Percentiles rank a stretch among this genome's conserved stretches.
Conservation (phyloP, 805 yeast species). For the Trichomonascus vanleenenianus region DNA sequence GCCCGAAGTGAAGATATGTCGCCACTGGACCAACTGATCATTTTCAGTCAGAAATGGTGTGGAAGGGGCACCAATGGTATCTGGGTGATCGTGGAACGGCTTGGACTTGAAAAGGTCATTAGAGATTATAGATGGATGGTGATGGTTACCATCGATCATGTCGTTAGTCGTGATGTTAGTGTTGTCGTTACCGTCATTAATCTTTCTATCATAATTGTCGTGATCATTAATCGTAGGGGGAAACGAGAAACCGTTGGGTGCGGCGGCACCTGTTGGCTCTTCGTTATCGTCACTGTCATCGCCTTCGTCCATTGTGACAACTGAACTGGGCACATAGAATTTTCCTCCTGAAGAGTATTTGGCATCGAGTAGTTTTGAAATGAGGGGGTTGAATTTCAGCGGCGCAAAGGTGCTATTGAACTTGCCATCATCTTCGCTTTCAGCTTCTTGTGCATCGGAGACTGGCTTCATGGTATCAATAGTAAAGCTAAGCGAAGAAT, state of each 20-base stretch:
- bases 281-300: constrained; percentile 14
- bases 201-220: neutral
- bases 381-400: constrained; percentile 69
- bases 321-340: constrained; percentile 48
- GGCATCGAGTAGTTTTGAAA: constrained; percentile 67
- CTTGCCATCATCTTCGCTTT: constrained; percentile 8
- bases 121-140: too few relatives aligned
- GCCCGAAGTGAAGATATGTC: neutral
- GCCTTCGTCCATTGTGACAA: constrained; percentile 15
- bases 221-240: too few relatives aligned
- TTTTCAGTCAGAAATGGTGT: neutral
- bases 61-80: too few relatives aligned
- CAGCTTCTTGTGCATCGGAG: constrained; percentile 12
- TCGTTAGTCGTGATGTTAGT: neutral
- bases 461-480: neutral
- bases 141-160: too few relatives aligned
- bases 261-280: neutral
- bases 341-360: constrained; percentile 89
- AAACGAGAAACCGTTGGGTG: neutral
- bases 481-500: neutral
- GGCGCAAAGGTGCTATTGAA: constrained; percentile 72
- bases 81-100: too few relatives aligned
- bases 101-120: too few relatives aligned
- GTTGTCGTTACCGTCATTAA: neutral
- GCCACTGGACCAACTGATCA: neutral